Conservation (phyloP, 495 filamentous ascomycete genomes). For the Thermothielavioides terrestris region DNA sequence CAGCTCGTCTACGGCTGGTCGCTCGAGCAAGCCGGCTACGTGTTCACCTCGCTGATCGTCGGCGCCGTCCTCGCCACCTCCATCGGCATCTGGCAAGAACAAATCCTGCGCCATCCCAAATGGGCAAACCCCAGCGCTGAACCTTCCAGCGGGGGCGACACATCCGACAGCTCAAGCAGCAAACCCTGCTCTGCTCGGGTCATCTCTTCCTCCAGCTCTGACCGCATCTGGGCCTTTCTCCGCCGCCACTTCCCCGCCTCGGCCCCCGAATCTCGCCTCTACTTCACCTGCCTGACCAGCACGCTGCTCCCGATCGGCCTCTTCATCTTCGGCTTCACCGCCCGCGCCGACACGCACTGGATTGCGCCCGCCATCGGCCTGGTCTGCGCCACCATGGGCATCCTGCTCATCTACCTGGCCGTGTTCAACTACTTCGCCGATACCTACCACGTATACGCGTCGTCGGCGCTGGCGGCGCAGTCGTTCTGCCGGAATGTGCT, state of each 20-base stretch:
- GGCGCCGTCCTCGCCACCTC: slow-evolving; percentile 60
- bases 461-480: slow-evolving; percentile 81
- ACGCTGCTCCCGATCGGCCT: slow-evolving; percentile 59
- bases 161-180: neutral
- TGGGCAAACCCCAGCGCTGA: slow-evolving; percentile 18
- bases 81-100: slow-evolving; percentile 67
- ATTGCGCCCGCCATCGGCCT: slow-evolving; percentile 67
- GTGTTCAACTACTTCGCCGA: slow-evolving; percentile 96
- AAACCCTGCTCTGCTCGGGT: neutral
- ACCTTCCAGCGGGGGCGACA: slow-evolving; percentile 9
- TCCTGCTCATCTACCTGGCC: slow-evolving; percentile 80
- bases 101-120: slow-evolving; percentile 33
- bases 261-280: slow-evolving; percentile 70
- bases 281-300: slow-evolving; percentile 70
- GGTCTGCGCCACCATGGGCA: slow-evolving; percentile 72
- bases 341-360: slow-evolving; percentile 60
- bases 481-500: slow-evolving; percentile 77
- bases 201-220: neutral
- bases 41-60: slow-evolving; percentile 66
- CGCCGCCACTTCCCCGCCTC: slow-evolving; percentile 35
- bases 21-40: slow-evolving; percentile 55
- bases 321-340: slow-evolving; percentile 68
- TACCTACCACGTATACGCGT: slow-evolving; percentile 75
- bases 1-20: slow-evolving; percentile 58
- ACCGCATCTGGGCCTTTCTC: slow-evolving; percentile 29